Evolutionary conservation across 1,284 basidiomycete genomes (phyloP).

Genomic region (Heterobasidion annosum): DNA sequence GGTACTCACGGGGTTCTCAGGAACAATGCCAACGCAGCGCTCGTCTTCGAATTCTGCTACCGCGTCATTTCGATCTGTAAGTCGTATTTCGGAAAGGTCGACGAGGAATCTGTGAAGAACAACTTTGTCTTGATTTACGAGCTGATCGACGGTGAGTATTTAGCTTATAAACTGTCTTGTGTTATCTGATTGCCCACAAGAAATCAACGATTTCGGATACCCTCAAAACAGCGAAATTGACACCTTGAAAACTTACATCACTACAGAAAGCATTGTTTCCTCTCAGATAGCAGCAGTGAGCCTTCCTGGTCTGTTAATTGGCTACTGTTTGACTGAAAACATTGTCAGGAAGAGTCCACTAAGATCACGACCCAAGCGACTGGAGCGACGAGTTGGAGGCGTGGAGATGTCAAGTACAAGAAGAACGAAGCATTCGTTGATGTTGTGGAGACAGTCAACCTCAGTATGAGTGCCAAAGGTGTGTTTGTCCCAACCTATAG

Average conservation of each 20-base stretch:
- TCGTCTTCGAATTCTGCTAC: conserved; percentile 98
- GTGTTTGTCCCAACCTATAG: conserved; percentile 10
- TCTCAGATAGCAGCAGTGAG: conserved; percentile 70
- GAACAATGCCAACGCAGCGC: conserved; percentile 93
- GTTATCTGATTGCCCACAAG: conserved; percentile 30
- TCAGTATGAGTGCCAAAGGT: conserved; percentile 96
- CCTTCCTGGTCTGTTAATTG: conserved; percentile 8
- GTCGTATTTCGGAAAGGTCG: conserved; percentile 95
- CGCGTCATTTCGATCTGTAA: conserved; percentile 90
- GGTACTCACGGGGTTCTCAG: conserved; percentile 27
- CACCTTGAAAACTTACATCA: conserved; percentile 96
- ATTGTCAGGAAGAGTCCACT: conserved; percentile 80
- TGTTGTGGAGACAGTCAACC: conserved; percentile 93
- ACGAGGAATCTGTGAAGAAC: conserved; percentile 97
- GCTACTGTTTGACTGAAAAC: conserved; percentile 4
- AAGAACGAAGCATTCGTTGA: conserved; percentile 99
- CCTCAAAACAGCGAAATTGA: conserved; percentile 99
- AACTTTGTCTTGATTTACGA: conserved; percentile 98
- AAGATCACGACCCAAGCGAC: conserved; percentile 97
- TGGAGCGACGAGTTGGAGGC: conserved; percentile 88
- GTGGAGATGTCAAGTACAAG: conserved; percentile 93
- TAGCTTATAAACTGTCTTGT: not conserved
- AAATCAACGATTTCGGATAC: conserved; percentile 98
- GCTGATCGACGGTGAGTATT: conserved; percentile 74
- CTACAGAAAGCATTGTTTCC: conserved; percentile 93